A percentile compares a stretch with the other conserved stretches of the same genome.
Conservation (phyloP, 352 stramenopile species). For the Globisporangium perplexum region DNA sequence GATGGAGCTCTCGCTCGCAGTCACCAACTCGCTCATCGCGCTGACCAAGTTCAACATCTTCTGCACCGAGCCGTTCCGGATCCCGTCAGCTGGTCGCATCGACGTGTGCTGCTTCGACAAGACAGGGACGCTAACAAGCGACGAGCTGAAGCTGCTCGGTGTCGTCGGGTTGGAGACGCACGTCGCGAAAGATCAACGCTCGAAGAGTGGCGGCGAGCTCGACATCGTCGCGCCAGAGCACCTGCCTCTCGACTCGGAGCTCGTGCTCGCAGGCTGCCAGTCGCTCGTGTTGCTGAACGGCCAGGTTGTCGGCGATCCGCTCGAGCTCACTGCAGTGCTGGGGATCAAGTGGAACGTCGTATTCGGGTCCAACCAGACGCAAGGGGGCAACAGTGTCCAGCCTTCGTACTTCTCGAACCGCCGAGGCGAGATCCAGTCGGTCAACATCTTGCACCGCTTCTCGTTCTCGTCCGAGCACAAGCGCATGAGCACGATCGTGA, state of each 20-base stretch:
- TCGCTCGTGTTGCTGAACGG: constrained; percentile 88
- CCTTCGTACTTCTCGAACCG: constrained; percentile 25
- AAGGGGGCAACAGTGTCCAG: constrained; percentile 13
- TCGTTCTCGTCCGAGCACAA: constrained; percentile 88
- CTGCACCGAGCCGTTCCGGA: constrained; percentile 94
- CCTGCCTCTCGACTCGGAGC: constrained; percentile 27
- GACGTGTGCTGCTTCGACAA: constrained; percentile 95
- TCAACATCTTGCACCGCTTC: constrained; percentile 80
- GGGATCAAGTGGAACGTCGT: constrained; percentile 59
- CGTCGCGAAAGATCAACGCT: background rate
- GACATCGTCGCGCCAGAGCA: constrained; percentile 27
- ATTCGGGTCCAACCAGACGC: constrained; percentile 14
- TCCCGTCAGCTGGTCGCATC: constrained; percentile 90
- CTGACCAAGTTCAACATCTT: constrained; percentile 88
- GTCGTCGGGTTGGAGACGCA: constrained; percentile 22
- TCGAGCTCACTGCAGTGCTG: constrained; percentile 90
- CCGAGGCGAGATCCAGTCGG: constrained; percentile 21
- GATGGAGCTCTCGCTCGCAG: constrained; percentile 92
- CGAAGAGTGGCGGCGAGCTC: constrained; percentile 14
- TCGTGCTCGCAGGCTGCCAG: constrained; percentile 83
- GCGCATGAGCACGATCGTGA: constrained; percentile 89
- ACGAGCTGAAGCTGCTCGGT: constrained; percentile 74
- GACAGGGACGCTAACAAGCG: constrained; percentile 93
- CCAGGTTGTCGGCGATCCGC: constrained; percentile 87
- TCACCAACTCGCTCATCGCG: constrained; percentile 90